phyloP scores from a whole-genome alignment of 2,329 filamentous ascomycete genomes.

The Diplodia sapinea region DNA sequence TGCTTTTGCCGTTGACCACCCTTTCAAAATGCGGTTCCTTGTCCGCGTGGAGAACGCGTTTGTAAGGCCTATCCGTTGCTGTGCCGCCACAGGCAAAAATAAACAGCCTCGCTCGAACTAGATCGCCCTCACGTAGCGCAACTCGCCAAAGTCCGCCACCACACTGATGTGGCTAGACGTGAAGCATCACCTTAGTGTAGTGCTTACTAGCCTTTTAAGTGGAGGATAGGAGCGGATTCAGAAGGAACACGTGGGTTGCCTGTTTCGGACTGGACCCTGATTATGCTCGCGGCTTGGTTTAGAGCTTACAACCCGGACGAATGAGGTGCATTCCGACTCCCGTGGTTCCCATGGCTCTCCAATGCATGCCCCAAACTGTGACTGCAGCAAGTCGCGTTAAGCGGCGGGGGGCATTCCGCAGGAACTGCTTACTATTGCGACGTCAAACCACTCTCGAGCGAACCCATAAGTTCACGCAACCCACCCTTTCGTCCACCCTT shows the following conservation, averaged over 20 bases:
- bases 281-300: neutral
- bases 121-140: neutral
- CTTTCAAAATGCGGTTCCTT: too few species aligned
- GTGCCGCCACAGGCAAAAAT: too few species aligned
- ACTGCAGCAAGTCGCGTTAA: neutral
- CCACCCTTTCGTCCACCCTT: too few species aligned
- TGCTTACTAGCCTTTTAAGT: neutral
- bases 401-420: too few species aligned
- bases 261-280: neutral
- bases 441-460: too few species aligned
- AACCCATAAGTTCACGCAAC: too few species aligned
- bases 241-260: neutral
- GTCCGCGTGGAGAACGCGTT: too few species aligned
- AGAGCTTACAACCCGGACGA: neutral
- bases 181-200: neutral
- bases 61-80: too few species aligned
- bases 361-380: neutral
- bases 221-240: neutral
- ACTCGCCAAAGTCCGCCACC: neutral
- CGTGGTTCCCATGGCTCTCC: neutral
- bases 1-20: too few species aligned
- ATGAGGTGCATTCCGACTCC: neutral
- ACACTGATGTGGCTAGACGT: neutral
- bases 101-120: too few species aligned
- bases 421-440: too few species aligned